Percentiles rank a stretch among this genome's conserved stretches.
Evolutionary conservation across 306 rosid species (phyloP).

Genomic region (Adenanthera pavonina): DNA sequence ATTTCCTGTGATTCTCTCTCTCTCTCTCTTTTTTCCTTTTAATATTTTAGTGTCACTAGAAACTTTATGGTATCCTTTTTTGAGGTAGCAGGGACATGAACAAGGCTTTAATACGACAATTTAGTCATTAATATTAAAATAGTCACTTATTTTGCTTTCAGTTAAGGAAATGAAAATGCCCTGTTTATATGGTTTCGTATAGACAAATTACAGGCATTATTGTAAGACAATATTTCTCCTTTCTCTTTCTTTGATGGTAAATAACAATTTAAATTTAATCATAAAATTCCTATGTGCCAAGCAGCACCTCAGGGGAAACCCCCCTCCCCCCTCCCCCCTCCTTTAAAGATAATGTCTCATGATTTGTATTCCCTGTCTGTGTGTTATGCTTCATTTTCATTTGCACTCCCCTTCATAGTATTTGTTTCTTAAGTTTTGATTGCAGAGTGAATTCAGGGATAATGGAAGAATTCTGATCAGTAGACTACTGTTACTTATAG

Average conservation of each 20-base stretch:
- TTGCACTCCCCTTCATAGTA: not conserved
- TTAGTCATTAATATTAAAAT: not conserved
- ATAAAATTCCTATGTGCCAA: not conserved
- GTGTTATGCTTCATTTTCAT: not conserved
- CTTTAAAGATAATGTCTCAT: not conserved
- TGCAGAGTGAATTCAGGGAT: not conserved
- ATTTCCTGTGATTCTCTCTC: not conserved
- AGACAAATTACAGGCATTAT: not conserved
- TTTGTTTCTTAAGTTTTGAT: not conserved
- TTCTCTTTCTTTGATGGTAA: not conserved
- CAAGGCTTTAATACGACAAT: not conserved
- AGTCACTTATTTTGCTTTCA: not conserved
- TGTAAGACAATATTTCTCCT: not conserved
- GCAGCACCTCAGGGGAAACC: not conserved
- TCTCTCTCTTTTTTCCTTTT: not conserved
- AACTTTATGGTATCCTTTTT: not conserved
- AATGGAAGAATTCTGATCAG: not conserved
- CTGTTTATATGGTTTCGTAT: not conserved
- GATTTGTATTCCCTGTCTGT: not conserved
- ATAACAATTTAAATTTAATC: not conserved
- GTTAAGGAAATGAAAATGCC: not conserved
- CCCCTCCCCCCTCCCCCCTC: no score
- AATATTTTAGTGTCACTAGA: not conserved
- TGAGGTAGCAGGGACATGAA: not conserved
- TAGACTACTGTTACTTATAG: not conserved